phyloP scores from a whole-genome alignment of 2,329 filamentous ascomycete species.

The Aspergillus ochraceoroseus region DNA sequence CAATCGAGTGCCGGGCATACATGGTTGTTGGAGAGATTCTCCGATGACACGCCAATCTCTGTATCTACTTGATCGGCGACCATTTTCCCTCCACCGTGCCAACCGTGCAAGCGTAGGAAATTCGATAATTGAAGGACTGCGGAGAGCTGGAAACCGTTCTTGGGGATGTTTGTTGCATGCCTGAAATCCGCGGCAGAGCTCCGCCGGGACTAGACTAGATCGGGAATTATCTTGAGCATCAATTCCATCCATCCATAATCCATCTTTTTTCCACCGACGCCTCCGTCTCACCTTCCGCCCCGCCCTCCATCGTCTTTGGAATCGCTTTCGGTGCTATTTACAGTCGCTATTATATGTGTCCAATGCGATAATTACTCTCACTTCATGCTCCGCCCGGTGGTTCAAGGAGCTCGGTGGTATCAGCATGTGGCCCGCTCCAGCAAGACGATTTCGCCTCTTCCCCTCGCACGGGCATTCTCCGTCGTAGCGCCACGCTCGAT shows the following conservation, averaged over 20 bases:
- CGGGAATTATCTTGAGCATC: conserved; percentile 15
- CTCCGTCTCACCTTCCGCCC: too few relatives aligned
- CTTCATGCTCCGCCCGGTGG: conserved; percentile 44
- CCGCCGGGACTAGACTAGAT: conserved; percentile 32
- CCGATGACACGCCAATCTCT: conserved; percentile 24
- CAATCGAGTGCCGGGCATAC: conserved; percentile 17
- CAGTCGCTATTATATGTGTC: conserved; percentile 7
- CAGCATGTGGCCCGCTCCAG: conserved; percentile 37
- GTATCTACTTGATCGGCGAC: conserved; percentile 17
- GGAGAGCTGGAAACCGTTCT: neutral
- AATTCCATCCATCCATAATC: conserved; percentile 14
- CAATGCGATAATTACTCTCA: conserved; percentile 34
- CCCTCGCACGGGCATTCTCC: conserved; percentile 31
- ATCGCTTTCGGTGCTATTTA: conserved; percentile 2
- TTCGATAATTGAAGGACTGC: neutral
- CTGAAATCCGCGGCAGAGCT: conserved; percentile 16
- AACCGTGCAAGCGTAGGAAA: conserved; percentile 3
- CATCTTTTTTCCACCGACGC: neutral
- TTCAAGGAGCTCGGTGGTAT: conserved; percentile 44
- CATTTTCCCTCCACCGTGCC: conserved; percentile 11
- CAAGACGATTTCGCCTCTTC: conserved; percentile 25
- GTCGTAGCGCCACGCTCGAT: conserved; percentile 28
- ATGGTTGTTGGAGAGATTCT: conserved; percentile 30
- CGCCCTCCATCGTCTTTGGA: neutral
- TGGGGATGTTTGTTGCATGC: conserved; percentile 1